Evolutionary conservation across 441 rosid genomes (phyloP).

Genomic region (Populus hybrid): DNA sequence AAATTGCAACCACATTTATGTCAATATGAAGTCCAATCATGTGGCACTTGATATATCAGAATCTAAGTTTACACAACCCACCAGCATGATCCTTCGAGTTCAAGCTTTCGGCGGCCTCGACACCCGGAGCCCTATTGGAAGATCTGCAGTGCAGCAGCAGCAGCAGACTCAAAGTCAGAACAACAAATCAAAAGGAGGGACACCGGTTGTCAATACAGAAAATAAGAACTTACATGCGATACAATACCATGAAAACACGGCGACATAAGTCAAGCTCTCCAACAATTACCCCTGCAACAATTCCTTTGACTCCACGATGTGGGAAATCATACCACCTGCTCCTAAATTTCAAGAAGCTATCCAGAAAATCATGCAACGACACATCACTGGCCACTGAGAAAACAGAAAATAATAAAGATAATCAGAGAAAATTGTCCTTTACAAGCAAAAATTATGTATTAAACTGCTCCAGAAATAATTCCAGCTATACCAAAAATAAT

Average conservation of each 20-base stretch:
- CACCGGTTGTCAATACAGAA: not conserved
- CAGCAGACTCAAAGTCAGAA: conserved; percentile 2
- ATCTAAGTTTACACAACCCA: conserved; percentile 21
- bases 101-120: conserved; percentile 63
- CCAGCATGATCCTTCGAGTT: conserved; percentile 80
- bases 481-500: not conserved
- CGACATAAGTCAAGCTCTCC: conserved; percentile 80
- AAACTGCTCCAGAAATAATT: not conserved
- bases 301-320: conserved; percentile 77
- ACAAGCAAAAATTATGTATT: not conserved
- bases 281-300: conserved; percentile 82
- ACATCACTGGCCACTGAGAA: conserved; percentile 68
- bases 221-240: conserved; percentile 69
- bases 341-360: conserved; percentile 76
- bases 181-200: not conserved
- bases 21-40: not conserved
- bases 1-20: not conserved
- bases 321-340: conserved; percentile 98
- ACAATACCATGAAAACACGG: conserved; percentile 85
- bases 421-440: not conserved
- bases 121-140: conserved; percentile 91
- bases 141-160: conserved; percentile 51
- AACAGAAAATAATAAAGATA: not conserved
- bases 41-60: not conserved
- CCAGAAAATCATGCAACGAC: conserved; percentile 77